Conservation (phyloP, 164 flowering plant genomes). For the Berberis vulgaris region DNA sequence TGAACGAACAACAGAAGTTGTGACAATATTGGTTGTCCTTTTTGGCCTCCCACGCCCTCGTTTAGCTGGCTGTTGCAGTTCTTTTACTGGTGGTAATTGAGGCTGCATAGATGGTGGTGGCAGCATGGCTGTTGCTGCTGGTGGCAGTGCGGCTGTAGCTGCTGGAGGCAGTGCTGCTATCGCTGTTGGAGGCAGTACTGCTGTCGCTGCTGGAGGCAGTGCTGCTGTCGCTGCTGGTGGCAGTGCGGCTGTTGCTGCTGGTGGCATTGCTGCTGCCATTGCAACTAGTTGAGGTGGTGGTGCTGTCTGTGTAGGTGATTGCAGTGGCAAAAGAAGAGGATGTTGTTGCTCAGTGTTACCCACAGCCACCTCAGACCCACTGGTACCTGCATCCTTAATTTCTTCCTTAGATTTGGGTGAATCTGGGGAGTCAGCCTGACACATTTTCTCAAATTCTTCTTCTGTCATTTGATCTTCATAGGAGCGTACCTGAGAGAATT, state of each 20-base stretch:
- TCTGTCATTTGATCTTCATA: constrained; percentile 99
- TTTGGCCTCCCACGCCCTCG: constrained; percentile 97
- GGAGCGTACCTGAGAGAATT: constrained; percentile 68
- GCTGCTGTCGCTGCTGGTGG: not conserved
- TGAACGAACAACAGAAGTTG: constrained; percentile 19
- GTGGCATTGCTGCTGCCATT: not conserved
- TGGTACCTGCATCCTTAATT: constrained; percentile 23
- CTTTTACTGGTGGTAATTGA: constrained; percentile 16
- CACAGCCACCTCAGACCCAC: constrained; percentile 17
- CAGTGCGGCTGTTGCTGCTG: not conserved
- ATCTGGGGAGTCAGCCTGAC: constrained; percentile 74
- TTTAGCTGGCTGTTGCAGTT: constrained; percentile 49
- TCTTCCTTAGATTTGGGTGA: constrained; percentile 51
- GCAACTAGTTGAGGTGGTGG: not conserved
- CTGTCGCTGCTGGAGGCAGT: not conserved
- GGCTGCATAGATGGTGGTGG: constrained; percentile 14
- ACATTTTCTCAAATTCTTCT: constrained; percentile 96
- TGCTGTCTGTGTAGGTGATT: not conserved
- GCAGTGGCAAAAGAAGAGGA: not conserved
- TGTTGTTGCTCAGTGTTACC: constrained; percentile 16
- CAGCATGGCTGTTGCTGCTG: not conserved
- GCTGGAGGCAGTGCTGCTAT: not conserved
- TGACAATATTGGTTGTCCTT: constrained; percentile 35
- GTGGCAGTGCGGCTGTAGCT: not conserved
- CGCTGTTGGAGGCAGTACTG: not conserved